phyloP scores from a whole-genome alignment of 805 yeast genomes.

The Monosporozyma yasuniensis region DNA sequence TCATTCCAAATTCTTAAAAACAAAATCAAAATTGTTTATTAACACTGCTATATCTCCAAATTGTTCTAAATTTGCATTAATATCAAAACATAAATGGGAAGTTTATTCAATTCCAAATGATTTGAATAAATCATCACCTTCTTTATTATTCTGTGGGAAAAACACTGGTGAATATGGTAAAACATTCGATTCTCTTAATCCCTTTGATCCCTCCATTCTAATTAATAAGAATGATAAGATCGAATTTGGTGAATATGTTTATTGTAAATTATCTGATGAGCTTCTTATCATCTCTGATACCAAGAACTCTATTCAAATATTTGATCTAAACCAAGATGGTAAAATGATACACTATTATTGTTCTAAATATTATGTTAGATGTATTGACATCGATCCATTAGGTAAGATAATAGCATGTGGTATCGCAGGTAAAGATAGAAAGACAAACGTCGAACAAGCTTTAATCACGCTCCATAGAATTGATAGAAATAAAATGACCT shows the following conservation, averaged over 20 bases:
- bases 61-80: constrained; percentile 52
- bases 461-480: constrained; percentile 52
- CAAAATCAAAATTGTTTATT: constrained; percentile 41
- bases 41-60: constrained; percentile 57
- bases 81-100: constrained; percentile 66
- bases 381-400: constrained; percentile 60
- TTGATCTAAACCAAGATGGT: constrained; percentile 50
- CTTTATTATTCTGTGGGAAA: constrained; percentile 56
- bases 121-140: constrained; percentile 33
- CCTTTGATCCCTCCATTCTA: constrained; percentile 8
- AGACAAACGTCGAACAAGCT: constrained; percentile 65
- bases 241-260: constrained; percentile 49
- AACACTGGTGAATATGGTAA: constrained; percentile 61
- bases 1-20: constrained; percentile 41
- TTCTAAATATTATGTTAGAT: constrained; percentile 68
- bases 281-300: constrained; percentile 61
- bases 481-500: constrained; percentile 14
- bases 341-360: constrained; percentile 57
- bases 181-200: constrained; percentile 34
- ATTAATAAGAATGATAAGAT: constrained; percentile 8
- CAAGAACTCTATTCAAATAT: constrained; percentile 58
- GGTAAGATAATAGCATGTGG: constrained; percentile 69
- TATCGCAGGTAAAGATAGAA: constrained; percentile 68
- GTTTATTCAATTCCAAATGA: constrained; percentile 45
- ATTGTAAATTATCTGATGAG: constrained; percentile 48